Evolutionary conservation across 129 eudicot genomes (phyloP).

Genomic region (Helianthus annuus): DNA sequence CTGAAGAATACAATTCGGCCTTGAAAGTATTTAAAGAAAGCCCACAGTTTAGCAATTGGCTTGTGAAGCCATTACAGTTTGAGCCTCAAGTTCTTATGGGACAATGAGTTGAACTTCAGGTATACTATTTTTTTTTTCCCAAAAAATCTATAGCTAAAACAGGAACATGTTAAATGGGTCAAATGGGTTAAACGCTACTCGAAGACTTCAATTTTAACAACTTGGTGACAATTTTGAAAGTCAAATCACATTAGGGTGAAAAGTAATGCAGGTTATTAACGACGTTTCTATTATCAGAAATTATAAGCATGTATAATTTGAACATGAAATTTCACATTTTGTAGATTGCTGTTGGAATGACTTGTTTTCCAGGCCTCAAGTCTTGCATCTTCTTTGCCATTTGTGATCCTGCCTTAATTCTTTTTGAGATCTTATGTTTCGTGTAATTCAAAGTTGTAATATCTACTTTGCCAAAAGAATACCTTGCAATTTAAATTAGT

Average conservation of each 20-base stretch:
- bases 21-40: conserved; percentile 67
- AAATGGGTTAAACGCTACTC: not conserved
- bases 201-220: not conserved
- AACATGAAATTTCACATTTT: conserved; percentile 28
- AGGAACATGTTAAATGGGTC: not conserved
- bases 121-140: conserved; percentile 10
- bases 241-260: conserved; percentile 6
- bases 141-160: not conserved
- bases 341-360: conserved; percentile 33
- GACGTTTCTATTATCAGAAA: conserved; percentile 4
- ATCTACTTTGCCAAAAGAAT: conserved; percentile 36
- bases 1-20: conserved; percentile 53
- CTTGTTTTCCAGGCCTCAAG: conserved; percentile 31
- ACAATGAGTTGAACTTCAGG: conserved; percentile 42
- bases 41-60: conserved; percentile 78
- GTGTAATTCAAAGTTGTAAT: conserved; percentile 40
- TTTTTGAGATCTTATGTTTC: conserved; percentile 24
- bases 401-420: conserved; percentile 17
- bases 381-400: conserved; percentile 19
- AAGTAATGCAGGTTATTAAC: conserved; percentile 5
- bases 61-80: conserved; percentile 58
- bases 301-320: conserved; percentile 27
- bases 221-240: not conserved
- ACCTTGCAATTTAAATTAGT: conserved; percentile 29
- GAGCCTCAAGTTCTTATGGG: conserved; percentile 56